phyloP scores from a whole-genome alignment of 2,329 filamentous ascomycete species.

The Paramyrothecium sp. region DNA sequence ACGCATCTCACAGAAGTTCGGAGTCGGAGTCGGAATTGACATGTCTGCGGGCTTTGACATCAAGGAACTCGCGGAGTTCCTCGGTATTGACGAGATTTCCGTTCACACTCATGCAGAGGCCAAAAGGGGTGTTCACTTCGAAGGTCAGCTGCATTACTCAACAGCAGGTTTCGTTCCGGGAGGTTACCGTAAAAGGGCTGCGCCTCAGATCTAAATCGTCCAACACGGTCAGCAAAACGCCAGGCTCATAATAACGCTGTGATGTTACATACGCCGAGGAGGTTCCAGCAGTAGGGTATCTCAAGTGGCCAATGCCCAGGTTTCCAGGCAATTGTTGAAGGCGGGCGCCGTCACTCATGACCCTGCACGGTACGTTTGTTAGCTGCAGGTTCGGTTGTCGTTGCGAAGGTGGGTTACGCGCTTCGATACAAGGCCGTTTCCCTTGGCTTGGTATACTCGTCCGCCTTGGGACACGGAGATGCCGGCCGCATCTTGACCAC shows the following conservation, averaged over 20 bases:
- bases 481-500: slow-evolving; percentile 85
- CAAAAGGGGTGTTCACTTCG: slow-evolving; percentile 59
- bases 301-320: slow-evolving; percentile 59
- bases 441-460: slow-evolving; percentile 85
- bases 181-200: slow-evolving; percentile 73
- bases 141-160: not conserved
- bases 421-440: slow-evolving; percentile 69
- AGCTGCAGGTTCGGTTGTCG: slow-evolving; percentile 40
- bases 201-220: slow-evolving; percentile 58
- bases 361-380: slow-evolving; percentile 48
- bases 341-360: slow-evolving; percentile 72
- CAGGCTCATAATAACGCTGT: no score
- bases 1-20: no score
- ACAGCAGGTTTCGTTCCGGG: not conserved
- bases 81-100: slow-evolving; percentile 80
- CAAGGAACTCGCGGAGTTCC: slow-evolving; percentile 68
- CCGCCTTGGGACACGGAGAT: slow-evolving; percentile 74
- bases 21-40: slow-evolving; percentile 90
- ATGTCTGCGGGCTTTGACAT: slow-evolving; percentile 75
- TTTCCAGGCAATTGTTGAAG: slow-evolving; percentile 36
- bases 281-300: slow-evolving; percentile 88
- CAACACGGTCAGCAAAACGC: slow-evolving; percentile 19
- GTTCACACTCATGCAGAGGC: slow-evolving; percentile 79
- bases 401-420: no score
- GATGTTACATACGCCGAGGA: slow-evolving; percentile 45